Conservation (phyloP, 441 rosid genomes). For the Macaranga tanarius region DNA sequence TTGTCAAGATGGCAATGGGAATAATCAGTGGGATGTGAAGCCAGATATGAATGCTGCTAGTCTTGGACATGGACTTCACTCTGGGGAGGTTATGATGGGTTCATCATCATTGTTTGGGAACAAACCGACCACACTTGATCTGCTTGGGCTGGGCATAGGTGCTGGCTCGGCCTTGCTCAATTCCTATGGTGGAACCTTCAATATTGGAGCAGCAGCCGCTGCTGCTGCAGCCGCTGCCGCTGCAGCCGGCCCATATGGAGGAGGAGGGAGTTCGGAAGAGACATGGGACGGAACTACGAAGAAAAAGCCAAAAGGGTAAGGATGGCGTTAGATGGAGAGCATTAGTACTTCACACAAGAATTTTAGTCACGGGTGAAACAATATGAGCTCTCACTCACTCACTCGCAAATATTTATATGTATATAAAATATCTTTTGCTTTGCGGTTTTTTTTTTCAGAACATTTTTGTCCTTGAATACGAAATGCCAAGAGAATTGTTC, state of each 20-base stretch:
- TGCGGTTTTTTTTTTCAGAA: background rate
- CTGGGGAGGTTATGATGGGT: conserved; percentile 48
- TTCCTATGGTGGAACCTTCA: conserved; percentile 46
- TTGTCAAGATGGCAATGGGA: conserved; percentile 14
- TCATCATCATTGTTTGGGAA: conserved; percentile 54
- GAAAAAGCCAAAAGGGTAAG: conserved; percentile 34
- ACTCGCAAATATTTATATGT: background rate
- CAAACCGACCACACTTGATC: conserved; percentile 76
- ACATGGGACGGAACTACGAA: conserved; percentile 42
- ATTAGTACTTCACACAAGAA: conserved; percentile 7
- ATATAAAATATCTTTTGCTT: background rate
- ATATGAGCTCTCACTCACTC: background rate
- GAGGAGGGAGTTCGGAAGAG: conserved; percentile 30
- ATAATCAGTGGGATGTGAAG: conserved; percentile 32
- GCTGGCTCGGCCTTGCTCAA: conserved; percentile 54
- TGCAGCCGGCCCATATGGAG: conserved; percentile 19
- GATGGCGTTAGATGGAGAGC: conserved; percentile 15
- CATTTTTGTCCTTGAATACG: background rate
- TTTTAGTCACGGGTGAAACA: conserved; percentile 24
- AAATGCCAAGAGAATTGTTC: conserved; percentile 3
- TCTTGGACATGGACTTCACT: conserved; percentile 54
- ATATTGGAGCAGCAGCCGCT: conserved; percentile 28
- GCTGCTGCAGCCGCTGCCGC: background rate
- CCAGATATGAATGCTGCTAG: conserved; percentile 40
- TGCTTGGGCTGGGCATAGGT: conserved; percentile 78